A percentile compares a stretch with the other conserved stretches of the same genome.
These are phyloP conservation scores for Solidago caesia DNA, from an alignment of 129 eudicot genomes.

Conservation along the genomic window DNA sequence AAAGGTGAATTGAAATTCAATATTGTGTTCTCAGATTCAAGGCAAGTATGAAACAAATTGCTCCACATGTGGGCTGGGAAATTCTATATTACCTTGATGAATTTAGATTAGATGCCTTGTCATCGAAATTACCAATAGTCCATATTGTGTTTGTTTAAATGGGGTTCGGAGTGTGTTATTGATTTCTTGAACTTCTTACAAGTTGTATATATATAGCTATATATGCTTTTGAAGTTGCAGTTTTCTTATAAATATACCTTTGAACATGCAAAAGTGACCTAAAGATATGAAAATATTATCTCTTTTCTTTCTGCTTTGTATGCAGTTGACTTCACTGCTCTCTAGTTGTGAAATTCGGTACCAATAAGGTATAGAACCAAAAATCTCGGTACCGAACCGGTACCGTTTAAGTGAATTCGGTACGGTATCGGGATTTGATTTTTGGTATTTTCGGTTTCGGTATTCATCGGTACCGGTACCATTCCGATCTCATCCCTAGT, in stretches of 20 bases:
- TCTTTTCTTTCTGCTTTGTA: conserved; percentile 14
- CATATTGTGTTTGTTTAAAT: conserved; percentile 21
- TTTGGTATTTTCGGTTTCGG: too few species aligned
- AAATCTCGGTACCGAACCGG: too few species aligned
- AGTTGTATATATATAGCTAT: conserved; percentile 10
- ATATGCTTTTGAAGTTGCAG: conserved; percentile 14
- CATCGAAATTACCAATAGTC: background rate
- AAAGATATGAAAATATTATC: background rate
- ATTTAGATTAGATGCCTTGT: background rate
- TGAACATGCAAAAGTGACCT: conserved; percentile 9
- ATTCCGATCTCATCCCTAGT: too few species aligned
- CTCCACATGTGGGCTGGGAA: conserved; percentile 18
- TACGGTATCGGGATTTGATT: too few species aligned
- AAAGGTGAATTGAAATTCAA: conserved; percentile 1
- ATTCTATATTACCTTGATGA: background rate
- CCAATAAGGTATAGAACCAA: too few species aligned
- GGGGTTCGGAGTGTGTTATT: background rate
- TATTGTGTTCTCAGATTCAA: conserved; percentile 1
- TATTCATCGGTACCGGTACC: too few species aligned
- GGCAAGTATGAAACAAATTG: conserved; percentile 8
- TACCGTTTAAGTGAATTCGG: too few species aligned
- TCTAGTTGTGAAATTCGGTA: too few species aligned
- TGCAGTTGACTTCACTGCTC: conserved; percentile 82
- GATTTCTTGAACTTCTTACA: conserved; percentile 1
- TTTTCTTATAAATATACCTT: background rate